Percentiles rank a stretch among this genome's conserved stretches.
phyloP scores from a whole-genome alignment of 352 stramenopile species.

The Phytophthora pseudosyringae region DNA sequence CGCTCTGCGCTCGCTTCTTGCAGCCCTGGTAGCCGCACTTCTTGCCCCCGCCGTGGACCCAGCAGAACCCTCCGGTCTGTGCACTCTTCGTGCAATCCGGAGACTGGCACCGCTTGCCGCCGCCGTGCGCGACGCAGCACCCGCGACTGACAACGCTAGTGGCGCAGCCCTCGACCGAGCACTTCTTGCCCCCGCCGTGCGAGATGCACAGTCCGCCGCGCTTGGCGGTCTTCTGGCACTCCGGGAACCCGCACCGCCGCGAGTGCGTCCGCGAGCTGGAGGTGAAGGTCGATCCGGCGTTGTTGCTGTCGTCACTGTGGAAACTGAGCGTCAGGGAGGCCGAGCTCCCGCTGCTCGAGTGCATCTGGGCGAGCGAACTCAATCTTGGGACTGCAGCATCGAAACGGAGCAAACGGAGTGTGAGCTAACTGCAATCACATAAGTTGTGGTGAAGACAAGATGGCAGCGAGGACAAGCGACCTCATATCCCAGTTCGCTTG shows the following conservation, averaged over 20 bases:
- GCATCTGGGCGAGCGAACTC: conserved; percentile 26
- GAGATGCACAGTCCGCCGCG: conserved; percentile 61
- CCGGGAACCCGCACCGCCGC: conserved; percentile 50
- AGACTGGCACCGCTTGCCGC: conserved; percentile 55
- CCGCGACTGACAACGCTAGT: conserved; percentile 65
- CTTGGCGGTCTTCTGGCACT: conserved; percentile 60
- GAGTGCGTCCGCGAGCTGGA: conserved; percentile 11
- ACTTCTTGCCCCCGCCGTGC: conserved; percentile 64
- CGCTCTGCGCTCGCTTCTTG: conserved; percentile 59
- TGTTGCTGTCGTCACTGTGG: conserved; percentile 18
- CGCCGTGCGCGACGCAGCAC: conserved; percentile 67
- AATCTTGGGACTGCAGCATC: conserved; percentile 23
- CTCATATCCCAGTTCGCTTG: conserved; percentile 35
- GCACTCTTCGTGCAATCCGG: conserved; percentile 43
- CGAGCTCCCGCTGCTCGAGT: conserved; percentile 22
- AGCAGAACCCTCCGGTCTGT: conserved; percentile 53
- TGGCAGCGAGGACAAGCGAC: conserved; percentile 13
- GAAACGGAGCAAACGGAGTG: conserved; percentile 1
- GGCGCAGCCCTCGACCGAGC: conserved; percentile 50
- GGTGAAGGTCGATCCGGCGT: neutral
- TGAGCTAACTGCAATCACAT: conserved; percentile 22
- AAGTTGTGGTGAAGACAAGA: conserved; percentile 1
- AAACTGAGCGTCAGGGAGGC: conserved; percentile 4
- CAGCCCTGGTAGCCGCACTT: conserved; percentile 57
- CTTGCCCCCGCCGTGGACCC: conserved; percentile 67